These are phyloP conservation scores for Stagonosporopsis rhizophila DNA, from an alignment of 2,329 filamentous ascomycete species.

Conservation along the genomic window DNA sequence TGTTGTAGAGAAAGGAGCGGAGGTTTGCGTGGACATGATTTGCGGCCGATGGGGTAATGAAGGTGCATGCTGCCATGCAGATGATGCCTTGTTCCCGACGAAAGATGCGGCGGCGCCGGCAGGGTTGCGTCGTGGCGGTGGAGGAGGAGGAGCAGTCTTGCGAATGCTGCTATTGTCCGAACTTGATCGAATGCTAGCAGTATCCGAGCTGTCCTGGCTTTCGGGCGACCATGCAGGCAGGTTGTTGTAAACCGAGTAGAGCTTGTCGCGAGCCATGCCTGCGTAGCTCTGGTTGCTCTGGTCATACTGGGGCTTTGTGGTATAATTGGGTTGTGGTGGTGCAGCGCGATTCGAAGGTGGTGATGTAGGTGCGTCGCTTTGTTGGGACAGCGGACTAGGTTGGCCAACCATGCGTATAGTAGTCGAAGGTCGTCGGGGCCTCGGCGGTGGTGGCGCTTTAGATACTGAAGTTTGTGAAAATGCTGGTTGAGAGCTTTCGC, in stretches of 20 bases:
- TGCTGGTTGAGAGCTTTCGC: constrained; percentile 20
- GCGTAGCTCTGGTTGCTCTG: constrained; percentile 47
- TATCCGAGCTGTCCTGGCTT: constrained; percentile 20
- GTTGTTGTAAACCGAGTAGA: constrained; percentile 50
- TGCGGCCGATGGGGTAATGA: constrained; percentile 38
- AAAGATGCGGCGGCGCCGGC: constrained; percentile 49
- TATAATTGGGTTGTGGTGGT: constrained; percentile 36
- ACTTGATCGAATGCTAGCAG: constrained; percentile 20
- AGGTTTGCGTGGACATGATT: constrained; percentile 23
- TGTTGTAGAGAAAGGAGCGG: constrained; percentile 39
- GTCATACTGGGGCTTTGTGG: constrained; percentile 26
- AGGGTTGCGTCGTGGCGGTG: constrained; percentile 48
- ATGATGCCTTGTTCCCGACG: constrained; percentile 46
- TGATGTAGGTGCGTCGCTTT: constrained; percentile 28
- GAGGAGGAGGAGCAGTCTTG: constrained; percentile 39
- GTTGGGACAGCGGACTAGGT: constrained; percentile 40
- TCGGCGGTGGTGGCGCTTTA: constrained; percentile 42
- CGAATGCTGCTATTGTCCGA: constrained; percentile 19
- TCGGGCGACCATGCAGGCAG: constrained; percentile 46
- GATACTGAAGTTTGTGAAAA: constrained; percentile 37
- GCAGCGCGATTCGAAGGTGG: constrained; percentile 43
- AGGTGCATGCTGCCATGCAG: constrained; percentile 46
- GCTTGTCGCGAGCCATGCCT: constrained; percentile 48
- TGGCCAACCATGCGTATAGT: constrained; percentile 24
- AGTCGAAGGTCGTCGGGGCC: constrained; percentile 40